Evolutionary conservation across 2,329 filamentous ascomycete genomes (phyloP), one percentile per base, ranked within the genome.

Genomic region (Verticillium zaregamsianum): DNA sequence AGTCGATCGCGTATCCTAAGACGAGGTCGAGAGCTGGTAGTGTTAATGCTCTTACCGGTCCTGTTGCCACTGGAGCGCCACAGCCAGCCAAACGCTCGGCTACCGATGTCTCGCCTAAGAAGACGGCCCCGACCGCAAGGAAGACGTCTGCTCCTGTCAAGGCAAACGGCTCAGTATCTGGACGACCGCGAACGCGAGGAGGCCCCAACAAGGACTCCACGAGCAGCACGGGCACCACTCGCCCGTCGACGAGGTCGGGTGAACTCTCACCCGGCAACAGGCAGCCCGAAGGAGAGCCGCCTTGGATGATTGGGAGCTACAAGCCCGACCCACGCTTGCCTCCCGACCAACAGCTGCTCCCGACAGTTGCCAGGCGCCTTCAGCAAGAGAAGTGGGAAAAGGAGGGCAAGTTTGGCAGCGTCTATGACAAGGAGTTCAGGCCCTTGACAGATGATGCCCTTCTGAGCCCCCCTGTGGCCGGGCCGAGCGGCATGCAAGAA

Each of bases 301-400:
- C 95, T 59, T 99, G 95, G 95, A 86, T 98, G 76, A 86, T 95
- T 55, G 91, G 90, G 25, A 92, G 96, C 76, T 99, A 97, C 76
- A 96, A 96, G 71, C 95, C 95, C 0, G 95, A 99, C 72, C 95
- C 95, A 33, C 89, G 93, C 64, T 81, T 99, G 37, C 95, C 95
- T 6, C 95, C 93, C 0, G 95, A 99, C 65, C 91, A 99, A 74
- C 95, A 99, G 72, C 88, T 99, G 59, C 86, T 99, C 12, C 95
- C 95, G 1, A 98, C 95, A 0, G 93, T 98, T 65, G 95, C 95
- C 14, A 92, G 90, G 70, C 86, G 92, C 61, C 83, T 98, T 74
- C 91, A 95, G 74, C 94, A 97, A 77, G 93, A 97, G 74, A 91
- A 94, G 74, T 97, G 93, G 93, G 93, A 96, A 76, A 91, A 88